Evolutionary conservation across 148 eudicot species (phyloP).

Genomic region (Silene latifolia): DNA sequence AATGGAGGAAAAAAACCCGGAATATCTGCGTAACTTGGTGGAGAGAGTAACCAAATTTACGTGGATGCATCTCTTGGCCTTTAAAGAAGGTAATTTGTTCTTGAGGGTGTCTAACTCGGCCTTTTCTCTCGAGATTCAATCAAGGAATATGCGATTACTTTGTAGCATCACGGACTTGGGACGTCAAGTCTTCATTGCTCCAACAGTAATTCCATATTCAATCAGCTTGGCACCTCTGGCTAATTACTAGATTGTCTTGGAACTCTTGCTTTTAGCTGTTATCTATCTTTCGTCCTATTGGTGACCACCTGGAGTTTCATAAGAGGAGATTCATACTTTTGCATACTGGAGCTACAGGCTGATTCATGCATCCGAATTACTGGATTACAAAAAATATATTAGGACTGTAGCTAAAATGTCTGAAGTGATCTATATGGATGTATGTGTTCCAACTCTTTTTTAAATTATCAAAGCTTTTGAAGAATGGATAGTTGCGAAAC

Average conservation of each 20-base stretch:
- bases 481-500: too few species aligned
- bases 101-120: slow-evolving; percentile 26
- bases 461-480: too few species aligned
- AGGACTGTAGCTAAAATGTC: too few species aligned
- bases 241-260: neutral
- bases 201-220: slow-evolving; percentile 23
- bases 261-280: neutral
- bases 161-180: slow-evolving; percentile 25
- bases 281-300: too few species aligned
- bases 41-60: slow-evolving; percentile 15
- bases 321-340: too few species aligned
- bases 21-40: slow-evolving; percentile 16
- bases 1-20: slow-evolving; percentile 22
- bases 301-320: too few species aligned
- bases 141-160: slow-evolving; percentile 13
- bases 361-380: too few species aligned
- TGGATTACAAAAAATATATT: too few species aligned
- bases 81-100: slow-evolving; percentile 24
- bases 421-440: too few species aligned
- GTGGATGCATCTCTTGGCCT: slow-evolving; percentile 31
- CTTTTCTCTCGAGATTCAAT: slow-evolving; percentile 14
- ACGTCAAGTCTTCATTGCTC: slow-evolving; percentile 7
- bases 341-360: too few species aligned
- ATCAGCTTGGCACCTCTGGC: slow-evolving; percentile 23
- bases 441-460: too few species aligned